These are phyloP conservation scores for Saturnispora silvae DNA, from an alignment of 805 yeast species.

Conservation along the genomic window DNA sequence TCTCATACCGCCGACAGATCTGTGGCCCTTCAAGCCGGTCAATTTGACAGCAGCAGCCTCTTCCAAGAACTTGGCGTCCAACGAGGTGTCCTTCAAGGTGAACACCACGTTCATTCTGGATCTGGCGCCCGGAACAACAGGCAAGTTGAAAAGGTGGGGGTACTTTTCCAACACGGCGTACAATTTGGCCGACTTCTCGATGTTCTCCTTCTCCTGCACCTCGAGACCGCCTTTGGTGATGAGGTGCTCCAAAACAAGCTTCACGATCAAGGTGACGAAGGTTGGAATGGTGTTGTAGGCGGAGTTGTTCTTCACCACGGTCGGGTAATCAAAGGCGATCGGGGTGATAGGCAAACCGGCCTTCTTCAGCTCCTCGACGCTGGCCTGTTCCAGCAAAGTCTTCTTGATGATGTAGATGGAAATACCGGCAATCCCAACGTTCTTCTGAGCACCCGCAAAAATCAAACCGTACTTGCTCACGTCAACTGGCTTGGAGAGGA, in stretches of 20 bases:
- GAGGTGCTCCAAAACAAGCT: constrained; percentile 61
- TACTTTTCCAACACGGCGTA: constrained; percentile 57
- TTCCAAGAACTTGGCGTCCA: constrained; percentile 60
- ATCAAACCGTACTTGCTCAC: constrained; percentile 78
- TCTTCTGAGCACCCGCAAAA: constrained; percentile 98
- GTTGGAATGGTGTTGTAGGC: constrained; percentile 95
- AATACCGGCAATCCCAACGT: constrained; percentile 93
- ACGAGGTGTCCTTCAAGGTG: constrained; percentile 46
- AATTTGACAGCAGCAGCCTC: constrained; percentile 52
- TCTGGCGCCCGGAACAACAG: constrained; percentile 55
- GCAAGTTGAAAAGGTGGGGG: constrained; percentile 54
- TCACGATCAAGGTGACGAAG: constrained; percentile 78
- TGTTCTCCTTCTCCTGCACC: constrained; percentile 46
- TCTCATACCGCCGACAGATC: constrained; percentile 96
- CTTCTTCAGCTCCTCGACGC: constrained; percentile 47
- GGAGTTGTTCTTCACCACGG: constrained; percentile 79
- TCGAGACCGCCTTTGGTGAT: constrained; percentile 62
- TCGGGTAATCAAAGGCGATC: constrained; percentile 78
- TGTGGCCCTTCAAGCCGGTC: constrained; percentile 85
- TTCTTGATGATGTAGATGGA: constrained; percentile 87
- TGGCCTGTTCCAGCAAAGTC: constrained; percentile 54
- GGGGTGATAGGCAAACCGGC: constrained; percentile 74
- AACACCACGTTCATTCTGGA: constrained; percentile 92
- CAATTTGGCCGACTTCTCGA: constrained; percentile 49
- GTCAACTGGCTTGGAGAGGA: constrained; percentile 72